Base-by-base conservation (phyloP, 768 basidiomycete genomes). In the Phylloporus sp. region DNA sequence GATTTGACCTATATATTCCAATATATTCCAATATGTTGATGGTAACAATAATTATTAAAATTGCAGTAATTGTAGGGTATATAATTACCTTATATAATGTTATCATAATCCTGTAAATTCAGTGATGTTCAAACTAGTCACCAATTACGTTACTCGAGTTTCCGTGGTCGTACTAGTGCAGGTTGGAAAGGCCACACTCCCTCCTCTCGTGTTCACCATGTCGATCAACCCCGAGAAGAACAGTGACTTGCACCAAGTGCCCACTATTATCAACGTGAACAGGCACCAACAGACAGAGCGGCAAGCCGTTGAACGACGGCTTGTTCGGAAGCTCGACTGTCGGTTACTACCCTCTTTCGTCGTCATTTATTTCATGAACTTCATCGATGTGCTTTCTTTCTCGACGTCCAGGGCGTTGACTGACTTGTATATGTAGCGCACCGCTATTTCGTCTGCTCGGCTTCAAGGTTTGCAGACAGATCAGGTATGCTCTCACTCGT, bases 311-410 rank as follows among this genome's bases (percentile, higher is more conserved):
- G 64, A 66, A 45, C 52, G 49, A 22, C 47, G 23, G 49, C 76
- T 87, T 15, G 74, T 82, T 15, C 71, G 79, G 35, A 80, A 77
- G 53, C 72, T 87, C 42, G 85, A 85, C 56, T 64, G 57, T 53
- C 72, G 82, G 31, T 65, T 86, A 4, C 60, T 87, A 42, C 80
- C 81, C 0, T 79, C 79, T 1, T 76, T 86, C 34, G 69, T 82
- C 18, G 47, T 83, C 47, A 81, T 85, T 29, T 84, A 70, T 56
- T 75, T 86, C 53, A 78, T 85, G 80, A 86, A 85, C 56, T 84
- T 82, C 56, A 83, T 86, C 53, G 83, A 85, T 63, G 84, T 85
- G 53, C 54, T 67, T 59, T 1, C 51, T 52, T 61, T 58, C 1
- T 29, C 24, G 2, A 44, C 6, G 42, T 38, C 23, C 10, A 16